These are phyloP conservation scores for Claviceps sp. DNA, from an alignment of 2,329 filamentous ascomycete genomes.

Conservation along the genomic window DNA sequence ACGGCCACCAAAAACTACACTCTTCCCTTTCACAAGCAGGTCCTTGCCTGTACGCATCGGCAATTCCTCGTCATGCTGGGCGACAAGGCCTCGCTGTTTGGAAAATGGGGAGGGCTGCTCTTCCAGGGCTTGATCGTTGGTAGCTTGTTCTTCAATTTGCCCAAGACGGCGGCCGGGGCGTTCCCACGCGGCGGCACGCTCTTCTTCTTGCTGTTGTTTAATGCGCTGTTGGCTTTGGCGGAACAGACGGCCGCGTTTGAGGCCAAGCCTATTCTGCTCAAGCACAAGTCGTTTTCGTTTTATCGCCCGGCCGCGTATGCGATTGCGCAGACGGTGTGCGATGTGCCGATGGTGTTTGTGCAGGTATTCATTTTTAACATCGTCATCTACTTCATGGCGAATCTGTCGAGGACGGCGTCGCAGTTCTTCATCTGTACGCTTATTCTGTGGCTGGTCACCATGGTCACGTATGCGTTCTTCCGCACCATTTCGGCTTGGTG, in stretches of 20 bases:
- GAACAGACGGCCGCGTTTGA: conserved; percentile 56
- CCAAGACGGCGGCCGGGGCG: conserved; percentile 46
- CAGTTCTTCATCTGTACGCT: conserved; percentile 55
- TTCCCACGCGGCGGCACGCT: conserved; percentile 38
- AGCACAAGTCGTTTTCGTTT: conserved; percentile 59
- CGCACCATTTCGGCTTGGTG: conserved; percentile 45
- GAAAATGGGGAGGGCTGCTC: conserved; percentile 68
- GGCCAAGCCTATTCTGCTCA: conserved; percentile 51
- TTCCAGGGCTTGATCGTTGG: conserved; percentile 65
- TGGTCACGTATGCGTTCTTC: conserved; percentile 46
- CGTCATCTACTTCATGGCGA: conserved; percentile 66
- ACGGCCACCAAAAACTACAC: conserved; percentile 61
- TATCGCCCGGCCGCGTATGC: conserved; percentile 47
- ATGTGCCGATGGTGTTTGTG: conserved; percentile 48
- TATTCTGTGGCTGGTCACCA: conserved; percentile 44
- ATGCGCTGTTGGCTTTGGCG: conserved; percentile 55
- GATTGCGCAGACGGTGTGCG: conserved; percentile 41
- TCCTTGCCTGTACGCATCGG: conserved; percentile 54
- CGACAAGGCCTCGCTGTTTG: conserved; percentile 61
- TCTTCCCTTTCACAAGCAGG: conserved; percentile 60
- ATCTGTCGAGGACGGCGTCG: conserved; percentile 50
- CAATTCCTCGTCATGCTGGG: conserved; percentile 72
- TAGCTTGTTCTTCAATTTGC: conserved; percentile 62
- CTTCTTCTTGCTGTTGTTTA: conserved; percentile 41
- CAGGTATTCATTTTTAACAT: conserved; percentile 57